Evolutionary conservation across 352 stramenopile species (phyloP), one percentile per base, ranked within the genome.

Genomic region (Phytophthora pini): DNA sequence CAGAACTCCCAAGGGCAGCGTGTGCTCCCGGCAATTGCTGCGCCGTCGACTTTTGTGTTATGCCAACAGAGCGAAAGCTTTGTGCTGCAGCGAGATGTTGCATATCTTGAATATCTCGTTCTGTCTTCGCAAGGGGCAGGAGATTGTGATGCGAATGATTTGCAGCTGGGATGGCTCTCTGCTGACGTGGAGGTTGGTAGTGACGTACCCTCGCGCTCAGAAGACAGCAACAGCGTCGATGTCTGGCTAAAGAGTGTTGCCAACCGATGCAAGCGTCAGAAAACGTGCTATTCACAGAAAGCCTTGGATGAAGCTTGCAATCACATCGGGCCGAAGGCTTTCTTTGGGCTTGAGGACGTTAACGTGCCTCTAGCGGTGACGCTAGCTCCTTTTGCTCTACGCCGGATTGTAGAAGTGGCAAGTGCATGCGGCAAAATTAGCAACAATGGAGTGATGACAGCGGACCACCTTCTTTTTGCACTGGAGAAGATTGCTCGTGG

Each of bases 31-130:
- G 48, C 46, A 15, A 55, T 76, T 60, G 44, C 67, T 56, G 55
- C 55, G 15, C 63, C 67, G 1, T 82, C 83, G 44, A 90, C 83
- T 15, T 77, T 88, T 31, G 65, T 76, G 27, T 45, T 94, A 27
- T 94, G 84, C 39, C 80, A 92, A 46, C 69, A 75, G 24, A 75
- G 78, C 2, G 80, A 90, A 24, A 72, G 13, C 2, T 77, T 88
- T 41, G 67, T 80, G 48, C 26, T 92, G 7, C 76, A 85, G 43
- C 80, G 82, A 31, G 83, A 94, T 39, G 61, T 88, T 31, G 71
- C 68, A 3, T 91, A 89, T 39, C 54, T 88, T 11, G 86, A 94
- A 58, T 77, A 90, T 31, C 63, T 92, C 6, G 50, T 92, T 51
- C n/a, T 70, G 12, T 68, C 53, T 34, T 65, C 65, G 22, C 61